These are phyloP conservation scores for Wickerhamiella alocasiicola DNA, from an alignment of 805 yeast species.

Conservation along the genomic window DNA sequence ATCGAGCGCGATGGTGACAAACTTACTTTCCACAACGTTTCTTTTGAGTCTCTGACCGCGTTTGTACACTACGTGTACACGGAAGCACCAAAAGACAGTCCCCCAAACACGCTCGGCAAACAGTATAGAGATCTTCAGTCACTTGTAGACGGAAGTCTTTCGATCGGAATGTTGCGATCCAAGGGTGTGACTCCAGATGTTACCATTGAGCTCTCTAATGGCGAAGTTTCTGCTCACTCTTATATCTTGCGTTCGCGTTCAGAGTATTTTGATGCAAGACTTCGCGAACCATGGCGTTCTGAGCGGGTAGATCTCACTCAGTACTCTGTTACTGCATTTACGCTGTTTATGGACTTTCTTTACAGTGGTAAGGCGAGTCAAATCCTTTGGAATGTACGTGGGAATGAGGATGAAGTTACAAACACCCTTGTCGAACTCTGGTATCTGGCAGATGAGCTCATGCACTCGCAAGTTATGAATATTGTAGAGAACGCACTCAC, in stretches of 20 bases:
- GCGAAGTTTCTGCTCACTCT: constrained; percentile 3
- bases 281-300: constrained; percentile 1
- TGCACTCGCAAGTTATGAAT: constrained; percentile 13
- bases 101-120: constrained; percentile 9
- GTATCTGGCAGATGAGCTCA: constrained; percentile 18
- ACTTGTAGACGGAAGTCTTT: constrained; percentile 12
- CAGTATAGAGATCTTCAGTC: constrained; percentile 16
- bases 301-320: background rate
- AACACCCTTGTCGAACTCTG: constrained; percentile 16
- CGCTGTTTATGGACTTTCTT: constrained; percentile 13
- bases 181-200: constrained; percentile 15
- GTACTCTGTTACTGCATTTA: background rate
- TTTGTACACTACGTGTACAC: constrained; percentile 14
- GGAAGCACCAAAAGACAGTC: constrained; percentile 4
- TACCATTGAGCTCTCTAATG: constrained; percentile 4
- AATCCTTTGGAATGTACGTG: background rate
- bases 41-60: constrained; percentile 10
- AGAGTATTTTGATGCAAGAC: constrained; percentile 14
- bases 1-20: background rate
- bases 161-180: constrained; percentile 17
- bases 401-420: constrained; percentile 3
- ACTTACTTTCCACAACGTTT: constrained; percentile 5
- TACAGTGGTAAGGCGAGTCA: constrained; percentile 13
- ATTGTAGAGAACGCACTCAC: constrained; percentile 16
- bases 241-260: constrained; percentile 11